A percentile compares a stretch with the other conserved stretches of the same genome.
Conservation (phyloP, 2,329 filamentous ascomycete genomes). For the Claviceps monticola region DNA sequence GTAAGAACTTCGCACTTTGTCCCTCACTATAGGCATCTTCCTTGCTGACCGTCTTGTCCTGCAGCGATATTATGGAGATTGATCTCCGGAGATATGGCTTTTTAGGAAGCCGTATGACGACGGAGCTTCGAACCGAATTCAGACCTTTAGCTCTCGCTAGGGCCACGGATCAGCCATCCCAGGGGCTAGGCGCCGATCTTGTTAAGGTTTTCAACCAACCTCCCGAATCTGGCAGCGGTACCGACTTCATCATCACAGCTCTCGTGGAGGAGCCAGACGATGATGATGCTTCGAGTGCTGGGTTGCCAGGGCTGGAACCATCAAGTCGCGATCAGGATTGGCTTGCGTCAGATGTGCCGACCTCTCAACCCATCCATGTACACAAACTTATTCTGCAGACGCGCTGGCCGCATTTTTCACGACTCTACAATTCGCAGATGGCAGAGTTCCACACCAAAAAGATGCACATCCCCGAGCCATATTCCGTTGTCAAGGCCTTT, state of each 20-base stretch:
- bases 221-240: constrained; percentile 71
- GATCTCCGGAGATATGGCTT: constrained; percentile 87
- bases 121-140: constrained; percentile 37
- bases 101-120: constrained; percentile 59
- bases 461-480: constrained; percentile 96
- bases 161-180: constrained; percentile 39
- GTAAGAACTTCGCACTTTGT: constrained; percentile 12
- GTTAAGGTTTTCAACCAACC: constrained; percentile 76
- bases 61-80: constrained; percentile 76
- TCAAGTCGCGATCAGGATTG: constrained; percentile 34
- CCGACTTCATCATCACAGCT: constrained; percentile 85
- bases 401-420: constrained; percentile 91
- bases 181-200: constrained; percentile 70
- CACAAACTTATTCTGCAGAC: constrained; percentile 90
- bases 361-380: constrained; percentile 78
- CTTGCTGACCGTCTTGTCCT: neutral
- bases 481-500: constrained; percentile 86
- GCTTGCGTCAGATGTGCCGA: constrained; percentile 47
- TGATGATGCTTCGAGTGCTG: constrained; percentile 45
- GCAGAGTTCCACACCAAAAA: constrained; percentile 91
- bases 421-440: constrained; percentile 89
- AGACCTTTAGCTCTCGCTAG: constrained; percentile 35
- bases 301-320: constrained; percentile 32
- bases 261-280: constrained; percentile 64
- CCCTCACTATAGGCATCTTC: neutral